A percentile compares a stretch with the other conserved stretches of the same genome.
Conservation (phyloP, 208 protist species). For the Leishmania lainsoni region DNA sequence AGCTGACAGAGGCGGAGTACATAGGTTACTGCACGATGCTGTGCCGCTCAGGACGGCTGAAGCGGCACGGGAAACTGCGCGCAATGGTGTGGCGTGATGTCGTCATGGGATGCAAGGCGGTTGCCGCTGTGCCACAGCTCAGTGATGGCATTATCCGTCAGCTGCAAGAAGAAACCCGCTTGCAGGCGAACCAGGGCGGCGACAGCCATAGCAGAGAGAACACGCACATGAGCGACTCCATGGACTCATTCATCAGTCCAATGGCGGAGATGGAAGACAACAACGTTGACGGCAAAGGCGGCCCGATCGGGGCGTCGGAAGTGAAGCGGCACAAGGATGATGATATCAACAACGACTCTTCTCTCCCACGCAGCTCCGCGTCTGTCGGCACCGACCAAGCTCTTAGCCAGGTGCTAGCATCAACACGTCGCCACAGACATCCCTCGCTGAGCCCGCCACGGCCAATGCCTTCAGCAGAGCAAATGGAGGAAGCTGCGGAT, state of each 20-base stretch:
- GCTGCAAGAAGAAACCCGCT: conserved; percentile 23
- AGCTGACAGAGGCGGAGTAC: conserved; percentile 35
- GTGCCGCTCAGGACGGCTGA: conserved; percentile 41
- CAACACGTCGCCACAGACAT: conserved; percentile 19
- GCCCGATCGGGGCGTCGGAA: background rate
- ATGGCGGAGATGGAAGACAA: background rate
- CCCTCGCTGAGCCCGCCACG: conserved; percentile 7
- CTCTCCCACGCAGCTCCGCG: background rate
- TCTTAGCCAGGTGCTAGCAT: background rate
- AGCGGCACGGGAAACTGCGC: conserved; percentile 40
- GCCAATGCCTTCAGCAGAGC: background rate
- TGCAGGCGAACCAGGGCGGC: conserved; percentile 4
- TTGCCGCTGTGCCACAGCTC: conserved; percentile 39
- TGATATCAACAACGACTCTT: background rate
- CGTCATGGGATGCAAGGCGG: conserved; percentile 33
- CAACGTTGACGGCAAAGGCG: background rate
- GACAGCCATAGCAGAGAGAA: conserved; percentile 17
- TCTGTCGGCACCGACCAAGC: background rate
- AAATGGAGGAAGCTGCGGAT: background rate
- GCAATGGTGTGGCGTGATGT: conserved; percentile 60
- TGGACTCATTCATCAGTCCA: conserved; percentile 20
- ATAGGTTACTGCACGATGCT: conserved; percentile 33
- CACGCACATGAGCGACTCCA: conserved; percentile 15
- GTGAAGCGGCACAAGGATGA: background rate
- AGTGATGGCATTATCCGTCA: conserved; percentile 41